These are phyloP conservation scores for Pythium guiyangense DNA, from an alignment of 352 stramenopile genomes.

Conservation along the genomic window DNA sequence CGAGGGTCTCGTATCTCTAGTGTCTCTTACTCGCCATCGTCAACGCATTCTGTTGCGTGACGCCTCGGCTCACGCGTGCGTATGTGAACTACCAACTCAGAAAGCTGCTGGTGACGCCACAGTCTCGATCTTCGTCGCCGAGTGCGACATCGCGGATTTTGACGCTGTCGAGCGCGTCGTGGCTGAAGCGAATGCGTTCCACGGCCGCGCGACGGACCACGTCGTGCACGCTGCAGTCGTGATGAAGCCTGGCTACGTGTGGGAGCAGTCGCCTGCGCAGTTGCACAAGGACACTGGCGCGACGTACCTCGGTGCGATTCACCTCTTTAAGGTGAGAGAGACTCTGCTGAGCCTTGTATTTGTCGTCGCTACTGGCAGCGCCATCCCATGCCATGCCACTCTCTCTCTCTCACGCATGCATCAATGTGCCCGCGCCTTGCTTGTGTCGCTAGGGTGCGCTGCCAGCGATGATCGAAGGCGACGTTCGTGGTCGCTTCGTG, in stretches of 20 bases:
- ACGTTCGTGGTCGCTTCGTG: slow-evolving; percentile 21
- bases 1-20: too few species aligned
- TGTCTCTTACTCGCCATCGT: too few species aligned
- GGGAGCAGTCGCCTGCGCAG: slow-evolving; percentile 39
- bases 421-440: too few species aligned
- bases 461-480: slow-evolving; percentile 52
- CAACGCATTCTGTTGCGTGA: slow-evolving; percentile 9
- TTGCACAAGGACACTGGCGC: slow-evolving; percentile 47
- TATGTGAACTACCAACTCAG: too few species aligned
- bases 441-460: slow-evolving; percentile 29
- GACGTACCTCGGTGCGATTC: slow-evolving; percentile 60
- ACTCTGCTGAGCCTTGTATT: too few species aligned
- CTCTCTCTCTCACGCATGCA: too few species aligned
- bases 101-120: too few species aligned
- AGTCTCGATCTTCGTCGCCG: slow-evolving; percentile 19
- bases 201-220: slow-evolving; percentile 51
- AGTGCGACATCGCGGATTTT: slow-evolving; percentile 36
- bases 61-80: too few species aligned
- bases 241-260: slow-evolving; percentile 34
- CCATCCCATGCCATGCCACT: too few species aligned
- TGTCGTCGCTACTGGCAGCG: too few species aligned
- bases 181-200: slow-evolving; percentile 46
- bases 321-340: slow-evolving; percentile 21
- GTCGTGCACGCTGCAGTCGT: slow-evolving; percentile 41
- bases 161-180: slow-evolving; percentile 33